A percentile compares a stretch with the other conserved stretches of the same genome.
phyloP scores from a whole-genome alignment of 2,329 filamentous ascomycete species.

The Rugonectria rugulosa region DNA sequence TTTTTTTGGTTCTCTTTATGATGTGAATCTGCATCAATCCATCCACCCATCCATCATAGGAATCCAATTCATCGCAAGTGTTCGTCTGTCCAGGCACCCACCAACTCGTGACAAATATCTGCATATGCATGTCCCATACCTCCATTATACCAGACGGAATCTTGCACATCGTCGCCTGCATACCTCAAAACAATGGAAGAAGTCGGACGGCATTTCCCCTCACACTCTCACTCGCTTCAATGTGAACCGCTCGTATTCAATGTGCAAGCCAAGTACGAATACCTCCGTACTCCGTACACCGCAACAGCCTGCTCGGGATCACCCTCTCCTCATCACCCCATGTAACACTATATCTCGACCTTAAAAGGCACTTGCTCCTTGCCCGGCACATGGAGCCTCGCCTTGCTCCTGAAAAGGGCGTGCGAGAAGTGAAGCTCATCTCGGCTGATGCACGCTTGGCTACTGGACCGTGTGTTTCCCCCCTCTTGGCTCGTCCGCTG shows the following conservation, averaged over 20 bases:
- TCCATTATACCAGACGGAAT: background rate
- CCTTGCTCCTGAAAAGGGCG: background rate
- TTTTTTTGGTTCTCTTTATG: too few relatives aligned
- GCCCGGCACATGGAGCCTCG: constrained; percentile 6
- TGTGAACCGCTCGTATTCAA: too few relatives aligned
- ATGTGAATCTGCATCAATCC: too few relatives aligned
- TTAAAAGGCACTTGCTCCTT: constrained; percentile 3
- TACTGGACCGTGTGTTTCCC: constrained; percentile 5
- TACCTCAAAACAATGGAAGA: constrained; percentile 5
- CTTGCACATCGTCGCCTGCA: background rate
- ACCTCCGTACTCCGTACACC: too few relatives aligned
- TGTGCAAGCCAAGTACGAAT: too few relatives aligned
- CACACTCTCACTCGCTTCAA: too few relatives aligned
- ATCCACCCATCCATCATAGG: background rate
- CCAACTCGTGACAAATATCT: background rate
- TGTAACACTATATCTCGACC: constrained; percentile 20
- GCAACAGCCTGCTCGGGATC: constrained; percentile 12
- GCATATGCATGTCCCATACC: background rate
- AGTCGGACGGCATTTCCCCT: background rate
- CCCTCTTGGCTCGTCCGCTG: background rate
- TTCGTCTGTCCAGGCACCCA: background rate
- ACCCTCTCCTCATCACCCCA: constrained; percentile 9
- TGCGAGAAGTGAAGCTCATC: constrained; percentile 24
- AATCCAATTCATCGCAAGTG: constrained; percentile 10
- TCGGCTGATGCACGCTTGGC: constrained; percentile 31